These are phyloP conservation scores for Globisporangium mamillatum DNA, from an alignment of 352 stramenopile genomes.

Conservation along the genomic window DNA sequence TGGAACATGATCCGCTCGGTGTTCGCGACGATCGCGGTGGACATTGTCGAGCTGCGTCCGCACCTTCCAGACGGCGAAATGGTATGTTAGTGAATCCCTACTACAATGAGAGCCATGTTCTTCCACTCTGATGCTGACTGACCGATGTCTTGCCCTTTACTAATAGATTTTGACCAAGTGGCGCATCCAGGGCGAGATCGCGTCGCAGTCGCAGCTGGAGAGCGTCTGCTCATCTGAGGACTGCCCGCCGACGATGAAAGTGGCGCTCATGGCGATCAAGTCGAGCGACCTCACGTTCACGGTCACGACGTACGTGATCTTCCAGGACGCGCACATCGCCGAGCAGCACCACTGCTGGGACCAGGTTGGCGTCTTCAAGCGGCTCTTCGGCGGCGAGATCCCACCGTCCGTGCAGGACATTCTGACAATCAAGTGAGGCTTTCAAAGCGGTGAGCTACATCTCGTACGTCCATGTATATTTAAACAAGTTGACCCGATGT, in stretches of 20 bases:
- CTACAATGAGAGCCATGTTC: not conserved
- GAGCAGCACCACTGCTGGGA: slow-evolving; percentile 84
- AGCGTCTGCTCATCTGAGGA: slow-evolving; percentile 66
- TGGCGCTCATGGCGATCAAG: slow-evolving; percentile 72
- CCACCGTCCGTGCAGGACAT: slow-evolving; percentile 51
- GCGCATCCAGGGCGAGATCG: slow-evolving; percentile 78
- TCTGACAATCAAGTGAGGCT: slow-evolving; percentile 32
- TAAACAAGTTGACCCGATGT: slow-evolving; percentile 8
- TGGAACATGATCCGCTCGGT: slow-evolving; percentile 83
- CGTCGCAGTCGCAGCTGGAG: slow-evolving; percentile 53
- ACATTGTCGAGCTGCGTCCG: slow-evolving; percentile 77
- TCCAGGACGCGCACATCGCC: slow-evolving; percentile 63
- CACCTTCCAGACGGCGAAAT: slow-evolving; percentile 77
- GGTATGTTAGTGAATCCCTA: slow-evolving; percentile 19
- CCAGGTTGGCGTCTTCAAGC: slow-evolving; percentile 79
- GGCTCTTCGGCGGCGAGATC: slow-evolving; percentile 76
- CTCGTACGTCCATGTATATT: slow-evolving; percentile 15
- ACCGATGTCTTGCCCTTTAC: not conserved
- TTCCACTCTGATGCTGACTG: not conserved
- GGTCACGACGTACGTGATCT: slow-evolving; percentile 82
- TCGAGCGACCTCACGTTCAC: slow-evolving; percentile 82
- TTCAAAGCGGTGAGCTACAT: not conserved
- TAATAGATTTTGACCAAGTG: slow-evolving; percentile 80
- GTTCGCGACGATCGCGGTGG: slow-evolving; percentile 70
- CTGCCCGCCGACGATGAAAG: slow-evolving; percentile 62